Evolutionary conservation across 1,139 yeast species (phyloP).

Genomic region (Pichia sp.): DNA sequence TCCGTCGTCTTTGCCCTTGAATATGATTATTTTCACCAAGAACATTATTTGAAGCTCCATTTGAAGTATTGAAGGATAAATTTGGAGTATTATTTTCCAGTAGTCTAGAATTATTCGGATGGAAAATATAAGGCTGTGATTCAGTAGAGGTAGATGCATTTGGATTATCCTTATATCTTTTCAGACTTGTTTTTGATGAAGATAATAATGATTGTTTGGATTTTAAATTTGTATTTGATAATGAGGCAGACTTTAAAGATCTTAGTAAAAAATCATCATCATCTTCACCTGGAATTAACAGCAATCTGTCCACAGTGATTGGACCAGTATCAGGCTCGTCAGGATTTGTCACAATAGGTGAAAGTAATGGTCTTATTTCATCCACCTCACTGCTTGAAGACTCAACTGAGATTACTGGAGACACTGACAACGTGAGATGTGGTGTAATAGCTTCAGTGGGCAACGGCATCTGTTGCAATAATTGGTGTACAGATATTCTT

Average conservation of each 20-base stretch:
- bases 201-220: constrained; percentile 6
- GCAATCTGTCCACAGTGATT: constrained; percentile 1
- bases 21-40: neutral
- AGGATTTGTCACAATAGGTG: constrained; percentile 16
- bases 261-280: constrained; percentile 13
- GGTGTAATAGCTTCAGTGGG: neutral
- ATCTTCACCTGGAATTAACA: constrained; percentile 12
- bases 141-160: neutral
- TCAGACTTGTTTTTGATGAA: constrained; percentile 6
- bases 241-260: constrained; percentile 11
- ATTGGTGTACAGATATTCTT: too few relatives aligned
- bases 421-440: neutral
- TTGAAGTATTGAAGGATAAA: too few relatives aligned
- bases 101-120: constrained; percentile 3
- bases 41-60: neutral
- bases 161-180: constrained; percentile 12
- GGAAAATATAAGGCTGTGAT: constrained; percentile 9
- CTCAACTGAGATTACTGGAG: constrained; percentile 2
- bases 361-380: constrained; percentile 11
- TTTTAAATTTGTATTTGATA: constrained; percentile 5
- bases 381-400: constrained; percentile 8
- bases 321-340: constrained; percentile 6
- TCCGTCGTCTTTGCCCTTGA: neutral
- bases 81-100: neutral
- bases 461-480: too few relatives aligned